These are phyloP conservation scores for Ilyonectria sp. DNA, from an alignment of 2,329 filamentous ascomycete species.

Conservation along the genomic window DNA sequence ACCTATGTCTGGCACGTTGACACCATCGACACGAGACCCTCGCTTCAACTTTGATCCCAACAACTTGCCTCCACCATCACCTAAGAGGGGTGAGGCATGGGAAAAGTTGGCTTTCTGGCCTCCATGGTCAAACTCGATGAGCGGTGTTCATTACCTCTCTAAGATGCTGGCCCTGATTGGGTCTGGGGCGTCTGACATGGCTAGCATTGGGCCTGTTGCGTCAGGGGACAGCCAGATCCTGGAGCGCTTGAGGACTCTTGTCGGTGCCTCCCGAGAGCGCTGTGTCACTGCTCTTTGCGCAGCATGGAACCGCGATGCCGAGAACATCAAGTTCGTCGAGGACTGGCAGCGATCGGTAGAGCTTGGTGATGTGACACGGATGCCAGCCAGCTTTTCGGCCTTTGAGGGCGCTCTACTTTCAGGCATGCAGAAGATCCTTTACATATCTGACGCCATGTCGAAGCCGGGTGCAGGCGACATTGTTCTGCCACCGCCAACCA, in stretches of 20 bases:
- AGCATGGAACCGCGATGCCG: conserved; percentile 93
- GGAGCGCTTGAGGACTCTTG: conserved; percentile 82
- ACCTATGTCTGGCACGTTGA: conserved; percentile 55
- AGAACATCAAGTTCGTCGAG: conserved; percentile 92
- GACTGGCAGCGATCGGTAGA: conserved; percentile 92
- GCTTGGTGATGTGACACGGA: conserved; percentile 87
- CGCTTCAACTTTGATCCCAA: conserved; percentile 86
- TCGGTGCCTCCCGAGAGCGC: conserved; percentile 85
- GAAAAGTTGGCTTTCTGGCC: conserved; percentile 98
- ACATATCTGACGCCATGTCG: conserved; percentile 87
- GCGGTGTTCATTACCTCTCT: conserved; percentile 90
- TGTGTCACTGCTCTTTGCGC: conserved; percentile 88
- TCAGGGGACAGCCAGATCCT: conserved; percentile 69
- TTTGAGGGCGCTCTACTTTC: conserved; percentile 87
- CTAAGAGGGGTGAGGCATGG: conserved; percentile 87
- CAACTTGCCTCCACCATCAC: conserved; percentile 83
- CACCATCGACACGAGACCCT: conserved; percentile 75
- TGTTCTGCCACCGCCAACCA: conserved; percentile 86
- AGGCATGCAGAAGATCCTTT: conserved; percentile 96
- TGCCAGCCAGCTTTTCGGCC: conserved; percentile 88
- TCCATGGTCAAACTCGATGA: conserved; percentile 90
- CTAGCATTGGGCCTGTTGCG: conserved; percentile 78
- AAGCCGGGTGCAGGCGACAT: conserved; percentile 83
- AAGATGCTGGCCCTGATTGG: conserved; percentile 87
- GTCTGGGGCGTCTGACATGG: conserved; percentile 89